Conservation (phyloP, 2,329 filamentous ascomycete species). For the Penicillium verrucosum region DNA sequence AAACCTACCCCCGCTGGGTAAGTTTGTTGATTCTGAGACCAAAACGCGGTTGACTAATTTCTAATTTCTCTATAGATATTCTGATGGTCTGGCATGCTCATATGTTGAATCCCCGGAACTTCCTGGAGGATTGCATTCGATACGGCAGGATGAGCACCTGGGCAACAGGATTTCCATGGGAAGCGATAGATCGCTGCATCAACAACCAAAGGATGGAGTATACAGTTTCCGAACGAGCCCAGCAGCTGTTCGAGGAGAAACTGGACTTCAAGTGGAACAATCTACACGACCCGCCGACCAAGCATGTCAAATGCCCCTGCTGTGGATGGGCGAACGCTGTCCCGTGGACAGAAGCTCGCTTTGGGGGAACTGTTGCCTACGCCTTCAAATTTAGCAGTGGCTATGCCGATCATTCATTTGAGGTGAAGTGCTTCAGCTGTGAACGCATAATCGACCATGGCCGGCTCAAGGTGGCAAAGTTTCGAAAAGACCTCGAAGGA, state of each 20-base stretch:
- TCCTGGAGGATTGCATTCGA: conserved; percentile 23
- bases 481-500: conserved; percentile 53
- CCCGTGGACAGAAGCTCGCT: conserved; percentile 55
- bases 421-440: conserved; percentile 52
- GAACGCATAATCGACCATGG: conserved; percentile 52
- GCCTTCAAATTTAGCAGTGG: conserved; percentile 25
- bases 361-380: conserved; percentile 12
- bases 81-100: conserved; percentile 27
- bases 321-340: conserved; percentile 47
- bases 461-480: conserved; percentile 59
- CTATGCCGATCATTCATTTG: conserved; percentile 46
- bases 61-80: conserved; percentile 13
- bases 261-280: conserved; percentile 57
- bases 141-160: conserved; percentile 23
- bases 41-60: neutral
- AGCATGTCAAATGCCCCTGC: conserved; percentile 53
- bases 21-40: neutral
- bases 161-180: conserved; percentile 22
- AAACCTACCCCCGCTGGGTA: conserved; percentile 22
- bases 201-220: conserved; percentile 20
- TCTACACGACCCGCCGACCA: conserved; percentile 48
- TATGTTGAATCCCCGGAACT: conserved; percentile 22
- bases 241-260: conserved; percentile 18
- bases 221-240: conserved; percentile 7
- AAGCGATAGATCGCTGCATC: conserved; percentile 17